Evolutionary conservation across 768 basidiomycete genomes (phyloP).

Genomic region (Filobasidium wieringae): DNA sequence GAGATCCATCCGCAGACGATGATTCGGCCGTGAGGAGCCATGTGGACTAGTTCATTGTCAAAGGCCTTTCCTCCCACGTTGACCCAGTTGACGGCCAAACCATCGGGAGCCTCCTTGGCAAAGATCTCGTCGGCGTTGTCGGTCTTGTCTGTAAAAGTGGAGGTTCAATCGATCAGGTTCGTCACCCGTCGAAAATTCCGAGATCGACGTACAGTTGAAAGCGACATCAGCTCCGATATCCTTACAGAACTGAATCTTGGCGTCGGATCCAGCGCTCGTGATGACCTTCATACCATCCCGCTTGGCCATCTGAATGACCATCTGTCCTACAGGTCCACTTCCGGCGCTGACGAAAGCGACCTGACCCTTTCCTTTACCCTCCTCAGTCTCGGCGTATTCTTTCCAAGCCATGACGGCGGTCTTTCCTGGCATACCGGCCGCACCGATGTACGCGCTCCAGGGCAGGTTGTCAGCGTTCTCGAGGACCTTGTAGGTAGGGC

Average conservation of each 20-base stretch:
- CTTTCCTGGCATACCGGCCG: constrained; percentile 44
- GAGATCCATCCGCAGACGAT: constrained; percentile 22
- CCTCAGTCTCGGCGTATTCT: constrained; percentile 41
- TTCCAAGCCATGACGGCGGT: constrained; percentile 31
- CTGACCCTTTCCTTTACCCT: constrained; percentile 40
- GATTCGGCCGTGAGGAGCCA: constrained; percentile 21
- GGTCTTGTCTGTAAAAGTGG: constrained; percentile 42
- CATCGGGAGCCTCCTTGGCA: constrained; percentile 45
- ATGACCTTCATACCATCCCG: constrained; percentile 51
- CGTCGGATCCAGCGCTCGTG: constrained; percentile 59
- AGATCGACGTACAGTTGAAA: constrained; percentile 18
- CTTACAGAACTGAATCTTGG: constrained; percentile 47
- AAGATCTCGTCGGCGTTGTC: constrained; percentile 47
- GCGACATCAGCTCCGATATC: constrained; percentile 18
- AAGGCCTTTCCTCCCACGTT: constrained; percentile 33
- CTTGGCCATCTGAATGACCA: constrained; percentile 45
- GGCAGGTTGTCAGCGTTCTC: constrained; percentile 45
- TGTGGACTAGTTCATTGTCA: constrained; percentile 23
- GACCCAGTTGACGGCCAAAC: constrained; percentile 45
- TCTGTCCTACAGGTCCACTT: constrained; percentile 53
- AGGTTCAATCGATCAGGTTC: background rate
- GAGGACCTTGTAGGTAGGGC: background rate
- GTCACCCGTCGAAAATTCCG: background rate
- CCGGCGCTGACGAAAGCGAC: constrained; percentile 46
- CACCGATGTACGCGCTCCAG: constrained; percentile 41